Evolutionary conservation across 169 alveolate species (phyloP), one percentile per base, ranked within the genome.

Genomic region (Prorocentrum cordatum): DNA sequence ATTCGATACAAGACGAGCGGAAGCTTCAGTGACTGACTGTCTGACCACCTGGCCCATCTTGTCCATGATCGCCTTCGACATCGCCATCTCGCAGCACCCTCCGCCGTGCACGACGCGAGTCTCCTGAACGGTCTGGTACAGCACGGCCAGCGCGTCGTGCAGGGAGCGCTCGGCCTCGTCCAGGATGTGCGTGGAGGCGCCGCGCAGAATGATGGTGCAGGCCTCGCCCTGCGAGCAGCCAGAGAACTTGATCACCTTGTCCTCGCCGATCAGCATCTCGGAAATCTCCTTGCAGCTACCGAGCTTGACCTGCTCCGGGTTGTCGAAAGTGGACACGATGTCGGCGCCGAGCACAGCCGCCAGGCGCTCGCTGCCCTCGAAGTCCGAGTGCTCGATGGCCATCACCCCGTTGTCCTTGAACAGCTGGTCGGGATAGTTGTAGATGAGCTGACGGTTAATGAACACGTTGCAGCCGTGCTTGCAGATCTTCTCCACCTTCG

Each of bases 351-450:
- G 93, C 26, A 98, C 99, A 18, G 99, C 99, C 20, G 99, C 98
- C 72, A 98, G 96, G 92, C 99, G 96, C 95, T 98, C 99, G 94
- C 96, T 98, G 62, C 99, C 99, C 92, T 98, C 99, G 86, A 98
- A 98, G 93, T 98, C 99, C 54, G 99, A 98, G 91, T 98, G 99
- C 93, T 98, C 99, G 68, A 98, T 98, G 36, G 99, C 99, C 97
- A 97, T 96, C 54, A 98, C 96, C 42, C 89, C 89, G 27, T 75
- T 33, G 14, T 79, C 89, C 66, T 42, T 96, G 93, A 98, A 95
- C 31, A 97, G 92, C 93, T 97, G 98, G 93, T 98, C 99, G 4
- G 99, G 99, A 93, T 98, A 98, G 95, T 98, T 98, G 94, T 98
- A 98, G 47, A 98, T 98, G 80, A 98, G 93, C 93, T 98, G 99